A percentile compares a stretch with the other conserved stretches of the same genome.
Conservation (phyloP, 2,329 filamentous ascomycete species). For the Ceratocystis cubensis region DNA sequence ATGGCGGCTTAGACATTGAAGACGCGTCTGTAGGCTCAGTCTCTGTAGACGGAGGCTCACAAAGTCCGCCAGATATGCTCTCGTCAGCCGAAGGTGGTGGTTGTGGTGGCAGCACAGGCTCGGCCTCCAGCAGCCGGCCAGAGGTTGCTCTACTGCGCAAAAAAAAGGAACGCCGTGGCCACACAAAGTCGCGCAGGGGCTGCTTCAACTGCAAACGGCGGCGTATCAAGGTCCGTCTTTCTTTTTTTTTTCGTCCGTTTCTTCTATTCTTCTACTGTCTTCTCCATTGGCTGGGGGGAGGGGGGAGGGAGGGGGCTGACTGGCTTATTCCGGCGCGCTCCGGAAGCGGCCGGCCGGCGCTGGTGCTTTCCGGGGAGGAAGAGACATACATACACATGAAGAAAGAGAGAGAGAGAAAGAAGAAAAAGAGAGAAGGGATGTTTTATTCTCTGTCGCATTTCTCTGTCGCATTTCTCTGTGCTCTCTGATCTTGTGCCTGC, state of each 20-base stretch:
- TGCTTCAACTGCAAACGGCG: constrained; percentile 57
- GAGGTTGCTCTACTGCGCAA: constrained; percentile 9
- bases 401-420: too few relatives aligned
- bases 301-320: not conserved
- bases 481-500: not conserved
- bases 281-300: not conserved
- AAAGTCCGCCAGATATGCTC: constrained; percentile 15
- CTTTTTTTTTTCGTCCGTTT: not conserved
- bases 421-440: too few relatives aligned
- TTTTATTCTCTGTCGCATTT: too few relatives aligned
- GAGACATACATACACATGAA: too few relatives aligned
- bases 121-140: constrained; percentile 1
- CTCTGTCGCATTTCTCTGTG: not conserved
- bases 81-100: not conserved
- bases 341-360: not conserved
- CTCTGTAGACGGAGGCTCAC: constrained; percentile 16
- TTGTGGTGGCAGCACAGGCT: not conserved
- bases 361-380: too few relatives aligned
- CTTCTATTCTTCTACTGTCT: not conserved
- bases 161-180: constrained; percentile 41
- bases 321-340: not conserved
- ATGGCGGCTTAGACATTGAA: constrained; percentile 16
- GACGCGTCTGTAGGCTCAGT: constrained; percentile 17
- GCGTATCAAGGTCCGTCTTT: constrained; percentile 44
- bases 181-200: constrained; percentile 52